Percentiles rank a stretch among this genome's conserved stretches.
Evolutionary conservation across 495 filamentous ascomycete species (phyloP).

Genomic region (Tuber melanosporum): DNA sequence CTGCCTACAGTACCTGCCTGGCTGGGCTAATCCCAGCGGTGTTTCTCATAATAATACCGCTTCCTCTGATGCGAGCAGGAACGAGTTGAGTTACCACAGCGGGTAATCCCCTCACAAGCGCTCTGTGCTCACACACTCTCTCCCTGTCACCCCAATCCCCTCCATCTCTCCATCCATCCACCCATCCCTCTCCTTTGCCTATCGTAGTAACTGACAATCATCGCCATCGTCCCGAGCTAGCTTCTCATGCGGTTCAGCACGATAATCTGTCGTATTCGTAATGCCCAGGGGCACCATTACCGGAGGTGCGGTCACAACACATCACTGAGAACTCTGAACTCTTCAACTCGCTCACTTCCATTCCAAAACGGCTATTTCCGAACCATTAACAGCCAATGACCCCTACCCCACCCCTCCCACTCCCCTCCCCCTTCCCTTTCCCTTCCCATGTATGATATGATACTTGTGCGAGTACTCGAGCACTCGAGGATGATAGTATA

Average conservation of each 20-base stretch:
- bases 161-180: not conserved
- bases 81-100: not conserved
- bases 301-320: not conserved
- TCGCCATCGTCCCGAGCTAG: not conserved
- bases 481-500: no score
- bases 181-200: not conserved
- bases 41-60: not conserved
- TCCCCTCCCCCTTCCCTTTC: no score
- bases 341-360: no score
- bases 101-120: not conserved
- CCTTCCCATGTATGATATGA: no score
- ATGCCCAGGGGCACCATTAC: not conserved
- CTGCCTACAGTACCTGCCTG: not conserved
- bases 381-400: not conserved
- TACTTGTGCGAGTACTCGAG: no score
- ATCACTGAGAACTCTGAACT: not conserved
- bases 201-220: not conserved
- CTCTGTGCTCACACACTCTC: not conserved
- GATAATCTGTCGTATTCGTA: not conserved
- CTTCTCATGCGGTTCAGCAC: not conserved
- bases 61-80: not conserved
- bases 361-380: not conserved
- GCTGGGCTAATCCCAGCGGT: not conserved
- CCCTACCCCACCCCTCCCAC: not conserved
- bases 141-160: not conserved